Percentiles rank a stretch among this genome's conserved stretches.
phyloP scores from a whole-genome alignment of 2,329 filamentous ascomycete species.

The Ceratocystis huliohia region DNA sequence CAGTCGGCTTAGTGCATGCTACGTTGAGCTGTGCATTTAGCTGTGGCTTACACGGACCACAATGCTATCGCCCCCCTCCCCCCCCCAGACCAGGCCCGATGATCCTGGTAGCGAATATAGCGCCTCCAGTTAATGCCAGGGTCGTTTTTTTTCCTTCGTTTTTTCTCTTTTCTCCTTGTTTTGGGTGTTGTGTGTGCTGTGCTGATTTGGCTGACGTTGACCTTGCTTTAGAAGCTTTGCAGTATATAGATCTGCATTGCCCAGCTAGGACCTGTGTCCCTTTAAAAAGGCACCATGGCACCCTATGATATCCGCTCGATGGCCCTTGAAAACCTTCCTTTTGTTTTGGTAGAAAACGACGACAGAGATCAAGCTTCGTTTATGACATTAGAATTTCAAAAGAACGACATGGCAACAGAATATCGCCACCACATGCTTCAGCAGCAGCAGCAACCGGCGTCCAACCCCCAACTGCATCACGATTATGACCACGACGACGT shows the following conservation, averaged over 20 bases:
- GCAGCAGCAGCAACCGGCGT: not conserved
- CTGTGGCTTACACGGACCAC: slow-evolving; percentile 18
- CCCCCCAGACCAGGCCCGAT: slow-evolving; percentile 17
- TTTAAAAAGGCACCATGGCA: slow-evolving; percentile 19
- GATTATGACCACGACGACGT: not conserved
- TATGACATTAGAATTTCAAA: slow-evolving; percentile 14
- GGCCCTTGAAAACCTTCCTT: slow-evolving; percentile 19
- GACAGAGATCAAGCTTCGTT: not conserved
- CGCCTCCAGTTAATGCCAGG: slow-evolving; percentile 13
- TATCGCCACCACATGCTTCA: not conserved
- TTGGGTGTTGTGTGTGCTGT: not conserved
- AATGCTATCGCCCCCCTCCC: not conserved
- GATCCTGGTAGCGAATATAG: slow-evolving; percentile 18
- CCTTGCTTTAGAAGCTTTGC: slow-evolving; percentile 14
- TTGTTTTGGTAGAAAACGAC: slow-evolving; percentile 18
- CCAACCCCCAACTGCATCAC: slow-evolving; percentile 1
- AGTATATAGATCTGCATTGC: slow-evolving; percentile 19
- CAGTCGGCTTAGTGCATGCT: slow-evolving; percentile 8
- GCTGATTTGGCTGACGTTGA: slow-evolving; percentile 19
- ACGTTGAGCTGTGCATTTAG: slow-evolving; percentile 9
- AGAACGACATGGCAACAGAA: slow-evolving; percentile 14
- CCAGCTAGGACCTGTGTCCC: slow-evolving; percentile 13
- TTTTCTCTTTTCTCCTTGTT: not conserved
- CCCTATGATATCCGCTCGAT: slow-evolving; percentile 19
- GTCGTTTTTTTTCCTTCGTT: slow-evolving; percentile 12